phyloP scores from a whole-genome alignment of 75 land plant species.

The Selaginella moellendorffii region DNA sequence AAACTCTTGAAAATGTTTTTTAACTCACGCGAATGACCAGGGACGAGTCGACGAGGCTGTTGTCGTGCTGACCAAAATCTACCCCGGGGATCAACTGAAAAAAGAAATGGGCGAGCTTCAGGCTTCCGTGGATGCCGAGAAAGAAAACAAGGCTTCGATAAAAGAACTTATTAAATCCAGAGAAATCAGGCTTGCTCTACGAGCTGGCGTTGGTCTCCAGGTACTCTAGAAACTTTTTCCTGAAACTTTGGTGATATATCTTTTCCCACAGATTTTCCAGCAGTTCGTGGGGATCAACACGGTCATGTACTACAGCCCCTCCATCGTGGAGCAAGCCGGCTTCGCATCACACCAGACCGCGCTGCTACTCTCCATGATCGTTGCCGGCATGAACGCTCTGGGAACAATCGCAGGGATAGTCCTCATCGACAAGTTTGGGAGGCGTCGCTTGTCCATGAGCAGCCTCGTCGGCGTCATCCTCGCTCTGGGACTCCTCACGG shows the following conservation, averaged over 20 bases:
- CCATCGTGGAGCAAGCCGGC: conserved; percentile 82
- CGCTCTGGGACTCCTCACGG: conserved; percentile 33
- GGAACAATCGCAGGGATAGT: conserved; percentile 59
- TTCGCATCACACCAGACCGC: conserved; percentile 81
- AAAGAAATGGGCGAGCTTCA: conserved; percentile 38
- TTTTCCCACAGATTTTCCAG: conserved; percentile 46
- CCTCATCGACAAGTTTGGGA: conserved; percentile 30
- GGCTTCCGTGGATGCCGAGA: conserved; percentile 42
- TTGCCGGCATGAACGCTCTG: conserved; percentile 73
- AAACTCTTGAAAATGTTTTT: neutral
- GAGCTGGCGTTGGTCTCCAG: conserved; percentile 39
- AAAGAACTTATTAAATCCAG: neutral
- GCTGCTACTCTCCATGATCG: conserved; percentile 53
- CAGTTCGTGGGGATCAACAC: conserved; percentile 93
- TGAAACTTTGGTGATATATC: neutral
- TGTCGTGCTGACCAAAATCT: conserved; percentile 35
- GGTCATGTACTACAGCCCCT: conserved; percentile 95
- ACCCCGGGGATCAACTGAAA: conserved; percentile 45
- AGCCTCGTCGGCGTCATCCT: conserved; percentile 50
- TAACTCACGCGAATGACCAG: conserved; percentile 27
- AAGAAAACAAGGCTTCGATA: conserved; percentile 14
- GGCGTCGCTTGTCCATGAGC: conserved; percentile 46
- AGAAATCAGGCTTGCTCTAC: conserved; percentile 22
- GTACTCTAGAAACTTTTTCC: conserved; percentile 7
- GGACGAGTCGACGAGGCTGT: conserved; percentile 35